These are phyloP conservation scores for Metschnikowia colocasiae DNA, from an alignment of 805 yeast genomes.

Conservation along the genomic window DNA sequence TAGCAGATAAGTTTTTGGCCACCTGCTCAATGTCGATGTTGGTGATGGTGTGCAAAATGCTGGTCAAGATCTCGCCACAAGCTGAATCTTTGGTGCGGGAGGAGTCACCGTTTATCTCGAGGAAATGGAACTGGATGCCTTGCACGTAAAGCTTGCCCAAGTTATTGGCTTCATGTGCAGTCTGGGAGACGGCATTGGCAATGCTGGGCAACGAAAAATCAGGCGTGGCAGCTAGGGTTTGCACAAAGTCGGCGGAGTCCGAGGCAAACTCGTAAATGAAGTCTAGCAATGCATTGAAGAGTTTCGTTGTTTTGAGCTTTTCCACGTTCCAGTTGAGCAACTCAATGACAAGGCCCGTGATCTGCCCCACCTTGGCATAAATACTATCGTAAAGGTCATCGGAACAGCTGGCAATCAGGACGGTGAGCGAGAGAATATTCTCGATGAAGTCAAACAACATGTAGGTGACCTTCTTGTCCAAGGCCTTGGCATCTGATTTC, in stretches of 20 bases:
- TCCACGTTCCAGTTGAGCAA: conserved; percentile 36
- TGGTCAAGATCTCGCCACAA: conserved; percentile 21
- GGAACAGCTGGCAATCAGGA: conserved; percentile 62
- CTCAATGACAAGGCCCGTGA: conserved; percentile 35
- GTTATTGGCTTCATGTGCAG: conserved; percentile 19
- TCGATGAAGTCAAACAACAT: conserved; percentile 66
- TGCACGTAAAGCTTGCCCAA: conserved; percentile 36
- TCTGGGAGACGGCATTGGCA: conserved; percentile 17
- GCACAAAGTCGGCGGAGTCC: conserved; percentile 54
- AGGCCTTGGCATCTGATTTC: conserved; percentile 20
- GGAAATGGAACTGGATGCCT: conserved; percentile 41
- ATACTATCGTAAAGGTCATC: conserved; percentile 48
- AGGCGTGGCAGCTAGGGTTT: conserved; percentile 20
- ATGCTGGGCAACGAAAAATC: conserved; percentile 19
- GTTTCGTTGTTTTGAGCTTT: conserved; percentile 32
- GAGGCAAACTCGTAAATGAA: conserved; percentile 58
- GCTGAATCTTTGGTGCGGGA: conserved; percentile 18
- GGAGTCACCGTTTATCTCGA: conserved; percentile 27
- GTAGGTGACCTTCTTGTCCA: conserved; percentile 25
- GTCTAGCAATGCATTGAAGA: conserved; percentile 53
- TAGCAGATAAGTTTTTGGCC: conserved; percentile 11
- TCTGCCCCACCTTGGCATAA: conserved; percentile 40
- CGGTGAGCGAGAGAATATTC: conserved; percentile 64
- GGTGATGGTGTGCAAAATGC: conserved; percentile 22
- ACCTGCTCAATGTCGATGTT: conserved; percentile 26